Evolutionary conservation across 1,284 basidiomycete species (phyloP), one percentile per base, ranked within the genome.

Genomic region (Leccinum griseonigrum): DNA sequence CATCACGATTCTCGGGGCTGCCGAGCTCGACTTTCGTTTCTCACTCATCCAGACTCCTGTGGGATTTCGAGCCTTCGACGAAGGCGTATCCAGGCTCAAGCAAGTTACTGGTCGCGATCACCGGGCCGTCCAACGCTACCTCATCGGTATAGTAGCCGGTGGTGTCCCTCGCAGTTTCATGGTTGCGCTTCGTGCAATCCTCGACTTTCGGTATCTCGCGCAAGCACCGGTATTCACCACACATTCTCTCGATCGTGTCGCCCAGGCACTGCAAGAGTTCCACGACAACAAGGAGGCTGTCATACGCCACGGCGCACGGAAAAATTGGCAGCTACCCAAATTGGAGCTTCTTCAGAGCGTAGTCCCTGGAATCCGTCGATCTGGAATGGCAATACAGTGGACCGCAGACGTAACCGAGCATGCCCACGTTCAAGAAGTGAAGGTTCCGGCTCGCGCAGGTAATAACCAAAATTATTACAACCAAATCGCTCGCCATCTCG

Each of bases 11-110:
- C 14, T 66, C 4, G 57, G 64, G 7, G 57, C 53, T 1, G 10
- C 22, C 1, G 58, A 66, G 40, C 28, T 66, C 1, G 58, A 66
- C 36, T 61, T 58, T 46, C 26, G 31, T 2, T 64, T 64, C 28
- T 58, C 63, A 11, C 16, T 64, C n/a, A 28, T 61, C 14, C 60
- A 63, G 36, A 56, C 60, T 26, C 26, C 18, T 3, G 22, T 52
- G 7, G 46, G 57, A 9, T 59, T 59, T 32, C 10, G 54, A 9
- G n/a, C 9, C 2, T 64, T 64, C 16, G 26, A 59, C 7, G 34
- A 52, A 11, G 62, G 62, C 11, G 51, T 63, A 4, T 62, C 56
- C 4, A 57, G 58, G 11, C 13, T 63, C 6, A 63, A 62, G 38
- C 50, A 51, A 14, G 50, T 51, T 16, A 51, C 50, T 22, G 26